phyloP scores from a whole-genome alignment of 2,329 filamentous ascomycete species.

The Pseudonectria foliicola region DNA sequence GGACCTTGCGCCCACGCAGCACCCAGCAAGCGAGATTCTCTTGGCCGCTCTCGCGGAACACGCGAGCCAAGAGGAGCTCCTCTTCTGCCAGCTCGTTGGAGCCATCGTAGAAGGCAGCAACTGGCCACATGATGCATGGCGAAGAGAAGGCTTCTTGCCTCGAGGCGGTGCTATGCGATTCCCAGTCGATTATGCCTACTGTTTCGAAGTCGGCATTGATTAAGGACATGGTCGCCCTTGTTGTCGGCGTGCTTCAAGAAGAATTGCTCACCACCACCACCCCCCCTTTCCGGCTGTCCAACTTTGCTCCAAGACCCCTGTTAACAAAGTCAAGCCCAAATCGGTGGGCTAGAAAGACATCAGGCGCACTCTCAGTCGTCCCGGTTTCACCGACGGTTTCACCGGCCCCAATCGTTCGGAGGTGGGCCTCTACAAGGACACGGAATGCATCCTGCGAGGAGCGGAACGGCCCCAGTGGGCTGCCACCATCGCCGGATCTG shows the following conservation, averaged over 20 bases:
- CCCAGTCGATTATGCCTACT: slow-evolving; percentile 38
- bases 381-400: not conserved
- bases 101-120: slow-evolving; percentile 25
- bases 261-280: too few relatives aligned
- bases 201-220: slow-evolving; percentile 32
- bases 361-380: not conserved
- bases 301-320: not conserved
- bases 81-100: slow-evolving; percentile 10
- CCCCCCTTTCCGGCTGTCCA: not conserved
- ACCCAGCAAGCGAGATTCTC: slow-evolving; percentile 13
- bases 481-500: not conserved
- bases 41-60: slow-evolving; percentile 8
- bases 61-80: slow-evolving; percentile 6
- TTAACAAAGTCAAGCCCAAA: not conserved
- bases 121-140: slow-evolving; percentile 29
- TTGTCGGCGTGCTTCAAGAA: slow-evolving; percentile 39
- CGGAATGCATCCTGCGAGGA: not conserved
- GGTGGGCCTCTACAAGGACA: not conserved
- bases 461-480: not conserved
- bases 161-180: slow-evolving; percentile 26
- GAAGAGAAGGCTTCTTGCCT: slow-evolving; percentile 25
- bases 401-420: not conserved
- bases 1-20: slow-evolving; percentile 7
- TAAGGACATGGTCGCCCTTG: slow-evolving; percentile 39
- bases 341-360: slow-evolving; percentile 1